Evolutionary conservation across 306 rosid genomes (phyloP).

Genomic region (Rosa chinensis): DNA sequence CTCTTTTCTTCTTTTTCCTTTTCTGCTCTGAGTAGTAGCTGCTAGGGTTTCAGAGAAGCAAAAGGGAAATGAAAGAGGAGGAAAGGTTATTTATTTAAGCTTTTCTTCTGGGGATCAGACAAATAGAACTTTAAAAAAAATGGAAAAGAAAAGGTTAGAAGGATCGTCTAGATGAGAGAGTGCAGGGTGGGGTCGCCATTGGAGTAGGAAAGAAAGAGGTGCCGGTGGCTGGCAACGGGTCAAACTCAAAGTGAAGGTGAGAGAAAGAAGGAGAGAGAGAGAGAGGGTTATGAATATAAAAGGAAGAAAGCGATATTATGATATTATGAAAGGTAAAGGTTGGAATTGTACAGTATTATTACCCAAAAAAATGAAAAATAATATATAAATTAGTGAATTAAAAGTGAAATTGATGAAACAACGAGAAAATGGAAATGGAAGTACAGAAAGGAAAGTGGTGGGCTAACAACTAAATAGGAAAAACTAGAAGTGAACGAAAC

Average conservation of each 20-base stretch:
- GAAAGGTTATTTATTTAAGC: slow-evolving; percentile 30
- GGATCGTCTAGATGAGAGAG: slow-evolving; percentile 32
- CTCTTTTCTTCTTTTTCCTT: background rate
- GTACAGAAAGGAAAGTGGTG: slow-evolving; percentile 9
- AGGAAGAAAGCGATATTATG: slow-evolving; percentile 36
- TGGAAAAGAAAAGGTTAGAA: slow-evolving; percentile 8
- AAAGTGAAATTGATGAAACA: background rate
- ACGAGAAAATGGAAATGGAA: background rate
- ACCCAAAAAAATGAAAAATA: background rate
- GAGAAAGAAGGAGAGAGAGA: slow-evolving; percentile 32
- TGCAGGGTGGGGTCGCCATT: slow-evolving; percentile 60
- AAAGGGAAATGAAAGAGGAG: slow-evolving; percentile 20
- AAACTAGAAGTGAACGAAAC: slow-evolving; percentile 16
- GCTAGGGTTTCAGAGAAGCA: slow-evolving; percentile 52
- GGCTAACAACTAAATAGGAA: slow-evolving; percentile 7
- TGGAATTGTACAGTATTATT: background rate
- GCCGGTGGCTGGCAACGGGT: slow-evolving; percentile 88
- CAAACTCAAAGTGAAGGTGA: slow-evolving; percentile 78
- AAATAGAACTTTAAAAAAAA: slow-evolving; percentile 19
- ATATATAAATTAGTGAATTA: background rate
- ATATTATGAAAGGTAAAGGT: slow-evolving; percentile 6
- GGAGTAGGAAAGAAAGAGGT: slow-evolving; percentile 51
- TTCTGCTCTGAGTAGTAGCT: background rate
- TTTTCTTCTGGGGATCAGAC: slow-evolving; percentile 33
- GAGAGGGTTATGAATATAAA: slow-evolving; percentile 40